Evolutionary conservation across 106 monocot genomes (phyloP).

Genomic region (Apostasia ramifera): DNA sequence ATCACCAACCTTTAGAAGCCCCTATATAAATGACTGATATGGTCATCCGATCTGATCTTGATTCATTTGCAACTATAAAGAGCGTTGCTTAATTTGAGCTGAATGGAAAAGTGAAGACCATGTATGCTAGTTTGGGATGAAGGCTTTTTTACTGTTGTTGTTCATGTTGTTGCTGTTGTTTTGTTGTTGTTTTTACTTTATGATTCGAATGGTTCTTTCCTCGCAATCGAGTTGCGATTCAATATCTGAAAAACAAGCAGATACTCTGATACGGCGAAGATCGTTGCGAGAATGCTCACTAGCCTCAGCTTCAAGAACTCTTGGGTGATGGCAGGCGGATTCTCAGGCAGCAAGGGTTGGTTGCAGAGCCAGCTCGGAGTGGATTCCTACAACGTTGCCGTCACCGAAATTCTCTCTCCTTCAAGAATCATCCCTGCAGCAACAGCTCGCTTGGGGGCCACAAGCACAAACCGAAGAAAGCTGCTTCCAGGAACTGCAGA

Average conservation of each 20-base stretch:
- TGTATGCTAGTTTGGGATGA: no score
- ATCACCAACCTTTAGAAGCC: no score
- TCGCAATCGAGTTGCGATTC: not conserved
- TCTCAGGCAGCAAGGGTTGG: slow-evolving; percentile 85
- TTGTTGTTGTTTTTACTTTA: not conserved
- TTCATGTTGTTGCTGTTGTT: no score
- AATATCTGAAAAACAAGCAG: slow-evolving; percentile 22
- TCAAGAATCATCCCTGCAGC: slow-evolving; percentile 73
- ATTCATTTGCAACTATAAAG: no score
- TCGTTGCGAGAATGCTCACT: slow-evolving; percentile 63
- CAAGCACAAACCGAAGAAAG: slow-evolving; percentile 32
- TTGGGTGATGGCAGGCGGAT: slow-evolving; percentile 59
- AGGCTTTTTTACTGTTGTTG: no score
- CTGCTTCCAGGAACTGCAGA: slow-evolving; percentile 69
- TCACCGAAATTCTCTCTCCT: slow-evolving; percentile 64
- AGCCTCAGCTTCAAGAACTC: slow-evolving; percentile 69
- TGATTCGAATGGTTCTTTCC: not conserved
- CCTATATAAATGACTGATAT: no score
- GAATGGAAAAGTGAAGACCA: no score
- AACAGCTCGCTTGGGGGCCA: slow-evolving; percentile 43
- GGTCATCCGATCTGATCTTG: no score
- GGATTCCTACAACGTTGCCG: slow-evolving; percentile 48
- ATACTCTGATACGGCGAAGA: slow-evolving; percentile 64
- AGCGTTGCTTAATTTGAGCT: no score
- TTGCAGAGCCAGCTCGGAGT: slow-evolving; percentile 63